A percentile compares a stretch with the other conserved stretches of the same genome.
These are phyloP conservation scores for Oldenlandia corymbosa DNA, from an alignment of 257 asterid species.

Conservation along the genomic window DNA sequence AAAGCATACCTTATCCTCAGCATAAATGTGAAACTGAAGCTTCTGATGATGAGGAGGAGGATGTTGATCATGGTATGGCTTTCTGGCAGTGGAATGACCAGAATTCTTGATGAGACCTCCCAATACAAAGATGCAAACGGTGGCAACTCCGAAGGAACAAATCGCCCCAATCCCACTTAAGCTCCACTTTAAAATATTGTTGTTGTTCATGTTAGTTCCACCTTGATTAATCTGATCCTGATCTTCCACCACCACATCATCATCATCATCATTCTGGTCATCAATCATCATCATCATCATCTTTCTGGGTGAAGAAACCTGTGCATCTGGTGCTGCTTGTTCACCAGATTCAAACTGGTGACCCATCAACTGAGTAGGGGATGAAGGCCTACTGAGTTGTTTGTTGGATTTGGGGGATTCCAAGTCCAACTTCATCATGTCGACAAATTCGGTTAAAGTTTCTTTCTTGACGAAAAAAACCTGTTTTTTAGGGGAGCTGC, in stretches of 20 bases:
- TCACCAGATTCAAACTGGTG: constrained; percentile 36
- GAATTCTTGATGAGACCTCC: constrained; percentile 28
- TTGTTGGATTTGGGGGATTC: constrained; percentile 53
- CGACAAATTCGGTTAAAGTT: constrained; percentile 61
- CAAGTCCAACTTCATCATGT: constrained; percentile 64
- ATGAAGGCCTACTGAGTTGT: constrained; percentile 24
- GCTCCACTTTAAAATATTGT: constrained; percentile 60
- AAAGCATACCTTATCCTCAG: constrained; percentile 55
- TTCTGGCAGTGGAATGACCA: background rate
- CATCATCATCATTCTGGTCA: background rate
- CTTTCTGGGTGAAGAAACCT: constrained; percentile 8
- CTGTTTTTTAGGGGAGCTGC: constrained; percentile 42
- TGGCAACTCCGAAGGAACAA: constrained; percentile 63
- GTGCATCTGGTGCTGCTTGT: constrained; percentile 16
- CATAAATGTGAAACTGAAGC: constrained; percentile 49
- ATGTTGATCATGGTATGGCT: background rate
- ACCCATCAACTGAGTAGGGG: constrained; percentile 22
- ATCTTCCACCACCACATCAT: background rate
- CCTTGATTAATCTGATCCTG: constrained; percentile 29
- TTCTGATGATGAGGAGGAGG: constrained; percentile 33
- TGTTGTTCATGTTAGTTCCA: too few relatives aligned
- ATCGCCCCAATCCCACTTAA: constrained; percentile 66
- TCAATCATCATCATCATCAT: background rate
- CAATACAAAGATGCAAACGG: constrained; percentile 54
- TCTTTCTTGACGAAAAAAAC: constrained; percentile 77